Evolutionary conservation across 371 early-diverging fungal species (phyloP), one percentile per base, ranked within the genome.

Genomic region (Capniomyces stellatus): DNA sequence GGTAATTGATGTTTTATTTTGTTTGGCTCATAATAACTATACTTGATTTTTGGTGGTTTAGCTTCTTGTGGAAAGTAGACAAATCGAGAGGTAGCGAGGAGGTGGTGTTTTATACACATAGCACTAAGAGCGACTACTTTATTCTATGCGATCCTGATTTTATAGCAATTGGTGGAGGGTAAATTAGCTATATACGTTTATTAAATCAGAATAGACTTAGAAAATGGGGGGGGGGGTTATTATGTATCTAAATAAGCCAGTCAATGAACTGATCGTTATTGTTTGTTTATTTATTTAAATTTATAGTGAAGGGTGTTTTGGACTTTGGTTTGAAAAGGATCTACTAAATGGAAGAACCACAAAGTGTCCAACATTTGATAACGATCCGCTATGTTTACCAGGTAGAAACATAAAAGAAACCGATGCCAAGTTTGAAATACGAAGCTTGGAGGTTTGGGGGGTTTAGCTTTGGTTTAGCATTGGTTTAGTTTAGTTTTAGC

Each of bases 151-250:
- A 91, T 52, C 70, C 81, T 1, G 78, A 81, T 24, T 89, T 79
- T 57, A 76, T 95, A 40, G 92, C 92, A 0, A 64, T 95, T 35
- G 96, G 96, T 21, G 93, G 93, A 51, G 92, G 94, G 73, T 83
- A 75, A n/a, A 15, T 10, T 10, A 35, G 6, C 35, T 10, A 35
- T 10, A 35, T 15, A 6, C 35, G 10, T 15, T 15, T 35, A 66
- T 62, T 24, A 66, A 63, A 42, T n/a, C n/a, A n/a, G n/a, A n/a
- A n/a, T n/a, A n/a, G n/a, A n/a, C n/a, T n/a, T n/a, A n/a, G n/a
- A n/a, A n/a, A n/a, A n/a, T n/a, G n/a, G n/a, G n/a, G n/a, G n/a
- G n/a, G n/a, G 35, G 35, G 35, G 35, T 35, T 35, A 35, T 35
- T n/a, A n/a, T n/a, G n/a, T n/a, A n/a, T n/a, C n/a, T n/a, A n/a